Base-by-base conservation (phyloP, 768 basidiomycete genomes). In the Hygrophorus pudorinus region DNA sequence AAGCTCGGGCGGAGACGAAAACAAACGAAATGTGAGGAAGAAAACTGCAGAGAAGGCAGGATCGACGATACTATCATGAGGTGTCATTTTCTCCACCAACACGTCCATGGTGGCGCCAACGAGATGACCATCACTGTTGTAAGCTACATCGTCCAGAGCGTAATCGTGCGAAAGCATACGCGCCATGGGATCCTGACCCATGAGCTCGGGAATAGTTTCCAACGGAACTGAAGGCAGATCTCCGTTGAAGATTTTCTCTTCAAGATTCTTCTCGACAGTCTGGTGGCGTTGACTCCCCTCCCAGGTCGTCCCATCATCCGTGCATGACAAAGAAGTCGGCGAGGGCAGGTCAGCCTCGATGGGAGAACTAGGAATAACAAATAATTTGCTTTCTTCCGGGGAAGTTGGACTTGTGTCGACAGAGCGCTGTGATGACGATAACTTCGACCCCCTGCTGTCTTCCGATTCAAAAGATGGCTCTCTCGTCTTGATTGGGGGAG, bases 31-130 rank as follows among this genome's bases (percentile, higher is more conserved):
- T 0, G 93, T 97, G 54, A 93, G 71, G 71, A 93, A 93, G 68
- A 99, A 98, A 24, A 92, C 84, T 4, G 82, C 77, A 11, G 83
- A 75, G 60, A 97, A 93, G 0, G 81, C 78, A 13, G 85, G 70
- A 56, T 97, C 93, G 44, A 91, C 89, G 35, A 92, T 76, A 46
- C 80, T 81, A 56, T 91, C 90, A 57, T 96, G 89, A 4, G 93
- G 91, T 14, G 94, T 94, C 82, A 98, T 85, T 65, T 90, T 92
- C 65, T 94, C 92, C n/a, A 98, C 84, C 34, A 99, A 69, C 1
- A 83, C 92, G 13, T 73, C 73, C 48, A 99, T 68, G 3, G 90
- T 91, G 2, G 91, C 96, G 17, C 91, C 93, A 8, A 92, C 85
- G 14, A 98, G 78, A 50, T 79, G 76, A 2, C 92, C 93, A 10